Conservation (phyloP, 768 basidiomycete genomes). For the Trametes maxima region DNA sequence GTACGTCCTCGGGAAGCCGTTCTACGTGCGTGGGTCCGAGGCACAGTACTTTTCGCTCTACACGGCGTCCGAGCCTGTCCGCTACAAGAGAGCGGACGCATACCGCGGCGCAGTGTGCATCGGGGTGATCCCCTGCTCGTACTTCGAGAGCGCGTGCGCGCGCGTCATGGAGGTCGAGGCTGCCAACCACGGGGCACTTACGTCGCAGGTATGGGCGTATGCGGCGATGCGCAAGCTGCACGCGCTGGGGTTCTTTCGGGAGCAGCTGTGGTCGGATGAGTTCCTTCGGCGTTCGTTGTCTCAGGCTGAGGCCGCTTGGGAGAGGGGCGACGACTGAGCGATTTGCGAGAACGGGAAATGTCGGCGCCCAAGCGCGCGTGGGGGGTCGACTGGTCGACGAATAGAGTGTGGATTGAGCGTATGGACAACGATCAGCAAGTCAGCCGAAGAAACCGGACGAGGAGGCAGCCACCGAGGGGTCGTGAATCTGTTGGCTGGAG, state of each 20-base stretch:
- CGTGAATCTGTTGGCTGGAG: no score
- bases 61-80: neutral
- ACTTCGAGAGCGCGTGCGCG: neutral
- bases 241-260: neutral
- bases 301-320: neutral
- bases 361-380: neutral
- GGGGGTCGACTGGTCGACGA: neutral
- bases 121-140: neutral
- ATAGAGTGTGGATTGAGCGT: no score
- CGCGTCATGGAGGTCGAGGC: neutral
- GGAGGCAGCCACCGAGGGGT: no score
- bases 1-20: slow-evolving; percentile 4
- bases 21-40: slow-evolving; percentile 6
- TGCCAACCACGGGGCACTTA: neutral
- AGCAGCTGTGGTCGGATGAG: neutral
- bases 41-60: neutral
- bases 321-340: slow-evolving; percentile 1
- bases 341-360: neutral
- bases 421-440: no score
- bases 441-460: no score
- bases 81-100: neutral
- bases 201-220: slow-evolving; percentile 1
- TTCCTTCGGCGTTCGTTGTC: neutral
- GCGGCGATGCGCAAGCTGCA: neutral
- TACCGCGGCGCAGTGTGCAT: slow-evolving; percentile 3